These are phyloP conservation scores for Chondrostereum purpureum DNA, from an alignment of 1,284 basidiomycete species.

Conservation along the genomic window DNA sequence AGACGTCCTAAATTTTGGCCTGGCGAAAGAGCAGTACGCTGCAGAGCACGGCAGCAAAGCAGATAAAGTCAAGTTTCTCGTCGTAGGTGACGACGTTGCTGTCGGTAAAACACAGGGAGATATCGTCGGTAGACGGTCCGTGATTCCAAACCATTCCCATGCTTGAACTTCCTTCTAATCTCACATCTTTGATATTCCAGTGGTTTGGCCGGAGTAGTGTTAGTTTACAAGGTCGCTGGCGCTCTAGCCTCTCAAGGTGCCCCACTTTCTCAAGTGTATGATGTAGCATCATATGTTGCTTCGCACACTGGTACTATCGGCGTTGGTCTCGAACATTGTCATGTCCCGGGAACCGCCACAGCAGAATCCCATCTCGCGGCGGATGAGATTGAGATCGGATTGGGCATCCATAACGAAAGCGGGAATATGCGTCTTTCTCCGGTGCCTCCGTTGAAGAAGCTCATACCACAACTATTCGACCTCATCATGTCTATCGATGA, in stretches of 20 bases:
- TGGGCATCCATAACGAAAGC: conserved; percentile 91
- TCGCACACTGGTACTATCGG: conserved; percentile 76
- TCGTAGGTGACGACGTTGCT: conserved; percentile 90
- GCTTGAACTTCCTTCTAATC: neutral
- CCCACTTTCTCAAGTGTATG: conserved; percentile 69
- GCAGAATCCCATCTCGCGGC: conserved; percentile 51
- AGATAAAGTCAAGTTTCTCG: conserved; percentile 69
- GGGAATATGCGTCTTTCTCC: conserved; percentile 71
- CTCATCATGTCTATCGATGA: conserved; percentile 73
- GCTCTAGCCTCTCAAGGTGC: conserved; percentile 73
- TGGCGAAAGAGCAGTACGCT: conserved; percentile 83
- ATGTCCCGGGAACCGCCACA: conserved; percentile 78
- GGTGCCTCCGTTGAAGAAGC: conserved; percentile 60
- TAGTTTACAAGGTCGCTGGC: conserved; percentile 91
- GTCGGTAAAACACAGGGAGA: conserved; percentile 76
- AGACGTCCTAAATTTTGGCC: conserved; percentile 88
- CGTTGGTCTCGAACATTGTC: conserved; percentile 88
- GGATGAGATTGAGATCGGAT: conserved; percentile 79
- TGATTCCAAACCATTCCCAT: too few relatives aligned
- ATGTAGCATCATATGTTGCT: conserved; percentile 63
- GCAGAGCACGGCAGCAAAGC: conserved; percentile 64
- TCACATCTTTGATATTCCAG: too few relatives aligned
- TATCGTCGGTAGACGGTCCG: conserved; percentile 73
- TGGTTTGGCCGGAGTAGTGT: conserved; percentile 82
- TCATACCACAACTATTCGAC: conserved; percentile 68